Base-by-base conservation (phyloP, 2,329 filamentous ascomycete genomes). In the Diaporthe citriasiana region DNA sequence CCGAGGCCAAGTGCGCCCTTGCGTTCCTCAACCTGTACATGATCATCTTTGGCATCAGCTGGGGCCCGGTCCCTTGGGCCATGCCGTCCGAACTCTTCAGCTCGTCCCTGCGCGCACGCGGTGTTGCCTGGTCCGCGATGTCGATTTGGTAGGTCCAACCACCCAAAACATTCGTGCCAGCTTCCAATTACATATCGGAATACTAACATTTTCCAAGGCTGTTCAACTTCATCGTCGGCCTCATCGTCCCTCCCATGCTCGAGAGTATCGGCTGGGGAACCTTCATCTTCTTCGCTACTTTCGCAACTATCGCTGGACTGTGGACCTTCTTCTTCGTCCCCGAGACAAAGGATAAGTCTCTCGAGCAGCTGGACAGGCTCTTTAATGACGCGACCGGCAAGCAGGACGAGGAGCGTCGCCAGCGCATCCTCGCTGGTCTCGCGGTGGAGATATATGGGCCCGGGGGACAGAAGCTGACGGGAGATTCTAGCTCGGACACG, bases 281-380 rank as follows among this genome's bases (percentile, higher is more conserved):
- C 0, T 91, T 91, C 84, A 85, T 88, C 82, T 89, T 90, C 81
- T 92, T 91, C 81, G 83, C 84, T 1, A 85, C 82, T 8, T 83
- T 90, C 10, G 91, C 89, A 0, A 72, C 87, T 3, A 74, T 90
- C 5, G 89, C 89, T 33, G 85, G 88, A 10, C 76, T 84, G 5
- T 91, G 87, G 85, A 88, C 87, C 3, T 89, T 84, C 82, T 87
- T 90, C 79, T 88, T 85, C 78, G 83, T 91, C 4, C 89, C 89
- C 0, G 89, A 91, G 81, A 90, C 88, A 0, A 85, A 86, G 1
- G 89, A 89, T 3, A 76, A 77, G 25, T 79, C 78, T 73, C 80
- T 88, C 19, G 86, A 88, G 80, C 84, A 84, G 35, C 89, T 91
- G 83, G 89, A 91, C 79, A 82, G 82, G 45, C 81, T 91, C 77